These are phyloP conservation scores for Pleurotus tuoliensis DNA, from an alignment of 768 basidiomycete genomes.

Conservation along the genomic window DNA sequence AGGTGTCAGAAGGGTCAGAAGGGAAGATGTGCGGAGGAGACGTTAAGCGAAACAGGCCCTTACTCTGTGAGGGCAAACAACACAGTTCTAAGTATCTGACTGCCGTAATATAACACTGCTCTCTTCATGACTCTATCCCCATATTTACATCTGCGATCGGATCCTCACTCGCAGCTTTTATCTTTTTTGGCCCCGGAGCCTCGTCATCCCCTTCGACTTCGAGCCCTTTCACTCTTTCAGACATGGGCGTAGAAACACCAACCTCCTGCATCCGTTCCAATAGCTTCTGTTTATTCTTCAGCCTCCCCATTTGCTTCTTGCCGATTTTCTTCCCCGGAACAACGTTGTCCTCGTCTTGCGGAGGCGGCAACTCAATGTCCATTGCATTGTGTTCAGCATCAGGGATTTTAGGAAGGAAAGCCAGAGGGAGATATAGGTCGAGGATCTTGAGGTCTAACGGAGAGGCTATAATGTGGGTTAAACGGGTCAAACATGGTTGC, in stretches of 20 bases:
- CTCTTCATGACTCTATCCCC: constrained; percentile 13
- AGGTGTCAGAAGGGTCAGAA: too few relatives aligned
- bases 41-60: neutral
- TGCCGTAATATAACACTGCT: neutral
- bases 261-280: constrained; percentile 25
- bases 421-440: constrained; percentile 57
- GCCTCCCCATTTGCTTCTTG: constrained; percentile 43
- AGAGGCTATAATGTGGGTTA: constrained; percentile 33
- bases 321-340: constrained; percentile 27
- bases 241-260: neutral
- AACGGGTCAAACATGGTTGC: neutral
- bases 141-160: constrained; percentile 17
- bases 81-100: neutral
- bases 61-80: too few relatives aligned
- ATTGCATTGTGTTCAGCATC: constrained; percentile 42
- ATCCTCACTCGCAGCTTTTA: constrained; percentile 25
- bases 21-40: neutral
- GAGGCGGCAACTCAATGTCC: constrained; percentile 20
- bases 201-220: constrained; percentile 15
- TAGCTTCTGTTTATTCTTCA: constrained; percentile 49
- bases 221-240: neutral
- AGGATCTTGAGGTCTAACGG: constrained; percentile 45
- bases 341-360: constrained; percentile 2
- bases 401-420: constrained; percentile 56
- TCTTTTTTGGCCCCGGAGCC: constrained; percentile 32